These are phyloP conservation scores for Plantago lanceolata DNA, from an alignment of 305 asterid species.

Conservation along the genomic window DNA sequence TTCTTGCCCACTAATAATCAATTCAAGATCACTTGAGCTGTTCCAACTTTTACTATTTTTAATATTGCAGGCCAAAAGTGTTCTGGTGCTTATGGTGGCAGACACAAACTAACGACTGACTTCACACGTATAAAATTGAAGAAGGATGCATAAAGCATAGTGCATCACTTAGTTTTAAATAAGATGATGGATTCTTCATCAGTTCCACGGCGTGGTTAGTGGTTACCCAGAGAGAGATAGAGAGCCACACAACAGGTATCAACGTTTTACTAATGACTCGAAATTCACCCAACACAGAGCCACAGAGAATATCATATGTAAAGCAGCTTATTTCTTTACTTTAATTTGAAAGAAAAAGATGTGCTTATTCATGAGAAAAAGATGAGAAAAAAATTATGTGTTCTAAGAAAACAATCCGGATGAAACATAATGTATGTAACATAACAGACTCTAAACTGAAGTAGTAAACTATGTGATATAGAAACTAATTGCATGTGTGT, in stretches of 20 bases:
- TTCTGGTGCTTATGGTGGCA: background rate
- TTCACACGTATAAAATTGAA: background rate
- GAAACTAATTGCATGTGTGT: background rate
- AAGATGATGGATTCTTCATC: background rate
- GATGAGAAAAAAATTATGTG: background rate
- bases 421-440: background rate
- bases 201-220: background rate
- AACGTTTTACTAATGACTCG: background rate
- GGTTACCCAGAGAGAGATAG: background rate
- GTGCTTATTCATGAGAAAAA: background rate
- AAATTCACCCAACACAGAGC: background rate
- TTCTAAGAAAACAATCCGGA: background rate
- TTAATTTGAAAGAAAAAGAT: background rate
- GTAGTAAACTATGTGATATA: slow-evolving; percentile 4
- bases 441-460: too few species aligned
- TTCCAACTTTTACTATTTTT: background rate
- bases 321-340: background rate
- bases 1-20: background rate
- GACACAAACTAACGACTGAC: background rate
- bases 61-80: background rate
- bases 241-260: background rate
- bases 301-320: background rate
- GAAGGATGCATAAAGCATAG: background rate
- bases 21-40: background rate
- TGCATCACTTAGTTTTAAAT: too few species aligned